phyloP scores from a whole-genome alignment of 2,329 filamentous ascomycete species.

The Penicillium hordei region DNA sequence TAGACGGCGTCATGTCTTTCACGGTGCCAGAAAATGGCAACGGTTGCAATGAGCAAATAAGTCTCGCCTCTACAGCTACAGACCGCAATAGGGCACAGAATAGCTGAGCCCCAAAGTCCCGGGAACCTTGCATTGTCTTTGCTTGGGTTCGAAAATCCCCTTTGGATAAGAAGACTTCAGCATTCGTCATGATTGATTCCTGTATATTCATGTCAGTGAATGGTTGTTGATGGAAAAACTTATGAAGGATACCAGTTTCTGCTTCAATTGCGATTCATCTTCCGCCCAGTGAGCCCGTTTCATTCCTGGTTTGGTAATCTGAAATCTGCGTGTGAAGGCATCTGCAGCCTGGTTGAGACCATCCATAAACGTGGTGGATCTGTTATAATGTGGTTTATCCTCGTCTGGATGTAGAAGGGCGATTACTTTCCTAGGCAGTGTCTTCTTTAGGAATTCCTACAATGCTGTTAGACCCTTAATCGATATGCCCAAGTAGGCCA shows the following conservation, averaged over 20 bases:
- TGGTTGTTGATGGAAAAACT: conserved; percentile 10
- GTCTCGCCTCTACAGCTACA: conserved; percentile 75
- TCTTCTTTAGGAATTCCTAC: conserved; percentile 54
- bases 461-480: conserved; percentile 12
- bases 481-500: not conserved
- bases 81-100: conserved; percentile 84
- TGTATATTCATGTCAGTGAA: conserved; percentile 22
- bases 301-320: conserved; percentile 69
- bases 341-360: conserved; percentile 70
- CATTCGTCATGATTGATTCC: conserved; percentile 61
- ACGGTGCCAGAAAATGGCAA: conserved; percentile 63
- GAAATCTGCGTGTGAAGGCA: conserved; percentile 69
- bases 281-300: conserved; percentile 74
- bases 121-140: conserved; percentile 69
- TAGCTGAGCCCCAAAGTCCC: conserved; percentile 85
- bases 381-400: conserved; percentile 70
- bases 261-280: conserved; percentile 58
- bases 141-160: conserved; percentile 73
- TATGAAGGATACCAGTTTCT: conserved; percentile 46
- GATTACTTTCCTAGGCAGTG: conserved; percentile 66
- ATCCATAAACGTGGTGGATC: conserved; percentile 72
- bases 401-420: conserved; percentile 67
- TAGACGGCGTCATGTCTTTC: conserved; percentile 45
- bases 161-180: conserved; percentile 68
- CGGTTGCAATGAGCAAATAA: conserved; percentile 88